Conservation (phyloP, 139 green algal genomes). For the Tetradesmus lagerheimii region DNA sequence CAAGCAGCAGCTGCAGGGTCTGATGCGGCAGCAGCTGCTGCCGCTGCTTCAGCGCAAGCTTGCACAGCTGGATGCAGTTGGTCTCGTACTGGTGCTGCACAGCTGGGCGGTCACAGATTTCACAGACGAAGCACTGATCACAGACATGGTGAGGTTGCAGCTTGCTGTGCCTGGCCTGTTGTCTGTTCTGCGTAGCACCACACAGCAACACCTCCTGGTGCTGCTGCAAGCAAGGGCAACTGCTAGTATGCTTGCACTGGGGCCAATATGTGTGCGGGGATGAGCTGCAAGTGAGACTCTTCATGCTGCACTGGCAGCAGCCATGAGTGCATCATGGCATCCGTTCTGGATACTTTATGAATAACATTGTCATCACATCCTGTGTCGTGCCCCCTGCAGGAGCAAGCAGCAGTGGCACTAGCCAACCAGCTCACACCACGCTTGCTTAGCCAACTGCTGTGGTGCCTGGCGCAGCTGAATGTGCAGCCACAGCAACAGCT, state of each 20-base stretch:
- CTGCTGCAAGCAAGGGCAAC: too few relatives aligned
- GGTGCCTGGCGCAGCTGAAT: background rate
- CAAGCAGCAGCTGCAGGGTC: background rate
- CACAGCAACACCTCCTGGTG: too few relatives aligned
- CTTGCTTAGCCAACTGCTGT: background rate
- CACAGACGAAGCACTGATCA: background rate
- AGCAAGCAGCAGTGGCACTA: background rate
- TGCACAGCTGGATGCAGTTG: background rate
- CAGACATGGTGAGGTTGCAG: conserved; percentile 14
- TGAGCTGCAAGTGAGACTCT: too few relatives aligned
- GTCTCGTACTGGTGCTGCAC: conserved; percentile 2
- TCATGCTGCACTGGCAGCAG: background rate
- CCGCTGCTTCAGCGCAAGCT: conserved; percentile 8
- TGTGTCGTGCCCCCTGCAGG: background rate
- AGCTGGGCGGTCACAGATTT: background rate
- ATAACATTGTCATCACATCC: background rate
- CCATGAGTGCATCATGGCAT: background rate
- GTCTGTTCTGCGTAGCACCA: too few relatives aligned
- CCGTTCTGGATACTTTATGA: too few relatives aligned
- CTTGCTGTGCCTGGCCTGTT: background rate
- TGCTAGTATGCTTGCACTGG: background rate
- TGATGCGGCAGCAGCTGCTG: conserved; percentile 32
- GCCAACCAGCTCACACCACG: background rate
- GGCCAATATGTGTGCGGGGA: too few relatives aligned
- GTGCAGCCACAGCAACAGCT: conserved; percentile 13